Evolutionary conservation across 2,329 filamentous ascomycete genomes (phyloP), one percentile per base, ranked within the genome.

Genomic region (Ciborinia camelliae): DNA sequence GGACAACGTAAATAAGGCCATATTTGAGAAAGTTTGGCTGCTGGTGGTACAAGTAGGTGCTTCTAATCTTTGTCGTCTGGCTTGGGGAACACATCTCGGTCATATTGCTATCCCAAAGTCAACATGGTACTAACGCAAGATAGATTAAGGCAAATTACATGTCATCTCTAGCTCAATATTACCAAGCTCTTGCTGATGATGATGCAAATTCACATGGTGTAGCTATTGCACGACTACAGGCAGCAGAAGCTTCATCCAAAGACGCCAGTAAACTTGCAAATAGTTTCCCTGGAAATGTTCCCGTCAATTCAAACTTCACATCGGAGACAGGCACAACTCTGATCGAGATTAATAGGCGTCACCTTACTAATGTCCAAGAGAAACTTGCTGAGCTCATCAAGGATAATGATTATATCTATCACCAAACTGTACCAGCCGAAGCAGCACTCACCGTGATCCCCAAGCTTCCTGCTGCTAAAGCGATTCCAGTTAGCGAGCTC

Each of bases 331-430:
- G 91, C 0, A 73, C 82, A 0, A 82, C 87, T 61, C 79, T 99
- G 43, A 80, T 86, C n/a, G 92, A 96, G 41, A 84, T 96, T 69
- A 88, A 91, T 20, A 96, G 92, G 76, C 86, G 92, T 67, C 94
- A 98, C 72, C 78, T 90, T 35, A 82, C 90, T 0, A 89, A 86
- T 39, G 89, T 97, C 3, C 90, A 96, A 74, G 90, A 94, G 67
- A 93, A 90, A 75, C 80, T 97, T 28, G 81, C 81, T 23, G 88
- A 91, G 67, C 83, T 93, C 58, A 82, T 84, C 70, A 97, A 96
- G 73, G 95, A 99, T 76, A 99, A 99, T 71, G 95, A 99, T 75
- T 98, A 95, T 77, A 97, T 99, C 75, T 99, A 99, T 74, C 95
- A 99, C 75, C 92, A 98, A 71, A 88, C 87, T 1, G 89, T 99